These are phyloP conservation scores for Lactarius sp. DNA, from an alignment of 768 basidiomycete species.

Conservation along the genomic window DNA sequence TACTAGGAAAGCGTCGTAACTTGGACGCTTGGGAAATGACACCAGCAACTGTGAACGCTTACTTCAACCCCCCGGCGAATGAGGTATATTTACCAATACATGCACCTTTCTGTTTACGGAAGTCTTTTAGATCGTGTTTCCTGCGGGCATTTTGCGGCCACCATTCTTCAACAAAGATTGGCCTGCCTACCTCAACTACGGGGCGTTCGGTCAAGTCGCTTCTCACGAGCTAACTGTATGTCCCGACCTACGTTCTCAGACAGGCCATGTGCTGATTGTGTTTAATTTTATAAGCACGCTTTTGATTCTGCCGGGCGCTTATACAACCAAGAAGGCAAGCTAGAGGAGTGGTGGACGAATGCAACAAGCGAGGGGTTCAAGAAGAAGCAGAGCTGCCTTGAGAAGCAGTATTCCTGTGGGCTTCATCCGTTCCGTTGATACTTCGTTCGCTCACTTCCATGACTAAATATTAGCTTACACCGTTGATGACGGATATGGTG, in stretches of 20 bases:
- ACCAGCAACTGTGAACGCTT: slow-evolving; percentile 82
- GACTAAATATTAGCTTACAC: slow-evolving; percentile 53
- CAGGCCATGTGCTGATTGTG: not conserved
- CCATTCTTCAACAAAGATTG: slow-evolving; percentile 86
- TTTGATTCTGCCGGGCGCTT: slow-evolving; percentile 87
- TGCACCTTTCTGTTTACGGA: not conserved
- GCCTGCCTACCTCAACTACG: slow-evolving; percentile 88
- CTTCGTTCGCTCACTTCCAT: not conserved
- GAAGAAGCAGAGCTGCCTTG: slow-evolving; percentile 78
- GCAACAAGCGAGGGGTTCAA: slow-evolving; percentile 80
- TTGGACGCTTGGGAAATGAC: slow-evolving; percentile 81
- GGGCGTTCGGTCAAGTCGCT: slow-evolving; percentile 88
- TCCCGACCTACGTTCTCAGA: not conserved
- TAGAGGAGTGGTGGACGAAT: slow-evolving; percentile 93
- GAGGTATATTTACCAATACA: slow-evolving; percentile 47
- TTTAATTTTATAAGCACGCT: slow-evolving; percentile 53
- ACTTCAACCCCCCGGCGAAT: slow-evolving; percentile 82
- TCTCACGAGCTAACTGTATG: slow-evolving; percentile 86
- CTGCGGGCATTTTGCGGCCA: slow-evolving; percentile 89
- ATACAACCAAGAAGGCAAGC: slow-evolving; percentile 85
- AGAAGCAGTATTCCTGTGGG: slow-evolving; percentile 84
- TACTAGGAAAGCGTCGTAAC: slow-evolving; percentile 67
- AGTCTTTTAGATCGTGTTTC: slow-evolving; percentile 79
- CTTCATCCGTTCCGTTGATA: not conserved
- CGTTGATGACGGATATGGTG: slow-evolving; percentile 81